Evolutionary conservation across 2,329 filamentous ascomycete species (phyloP).

Genomic region (Didymella exigua): DNA sequence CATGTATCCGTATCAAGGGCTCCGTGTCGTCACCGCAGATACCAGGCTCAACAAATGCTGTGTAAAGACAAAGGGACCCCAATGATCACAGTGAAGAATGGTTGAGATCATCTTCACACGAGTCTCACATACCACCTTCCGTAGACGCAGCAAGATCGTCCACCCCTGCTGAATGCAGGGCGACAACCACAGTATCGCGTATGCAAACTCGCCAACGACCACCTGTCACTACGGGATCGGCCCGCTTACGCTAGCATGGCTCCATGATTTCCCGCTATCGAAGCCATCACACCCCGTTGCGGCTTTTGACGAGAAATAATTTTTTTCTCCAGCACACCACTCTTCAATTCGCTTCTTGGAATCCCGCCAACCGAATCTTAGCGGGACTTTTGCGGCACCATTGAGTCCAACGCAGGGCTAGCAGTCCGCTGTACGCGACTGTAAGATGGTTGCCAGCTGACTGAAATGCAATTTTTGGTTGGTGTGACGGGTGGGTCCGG

Average conservation of each 20-base stretch:
- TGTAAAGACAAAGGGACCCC: neutral
- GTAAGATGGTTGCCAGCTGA: neutral
- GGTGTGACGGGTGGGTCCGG: neutral
- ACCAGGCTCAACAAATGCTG: neutral
- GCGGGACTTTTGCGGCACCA: neutral
- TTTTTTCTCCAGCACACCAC: neutral
- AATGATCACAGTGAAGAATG: neutral
- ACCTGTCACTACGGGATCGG: conserved; percentile 3
- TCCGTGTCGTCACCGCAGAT: neutral
- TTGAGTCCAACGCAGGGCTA: neutral
- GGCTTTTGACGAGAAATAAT: neutral
- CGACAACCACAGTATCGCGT: neutral
- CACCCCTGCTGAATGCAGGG: neutral
- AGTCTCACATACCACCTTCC: neutral
- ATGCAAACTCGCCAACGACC: neutral
- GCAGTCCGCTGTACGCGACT: neutral
- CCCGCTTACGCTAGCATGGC: neutral
- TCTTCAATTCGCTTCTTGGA: neutral
- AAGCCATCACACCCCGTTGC: neutral
- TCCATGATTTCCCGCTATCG: neutral
- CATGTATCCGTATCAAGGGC: neutral
- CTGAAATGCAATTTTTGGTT: neutral
- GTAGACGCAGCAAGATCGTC: neutral
- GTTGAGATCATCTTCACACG: neutral
- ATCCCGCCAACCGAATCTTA: neutral